phyloP scores from a whole-genome alignment of 257 asterid species.

The Gentiana dahurica region DNA sequence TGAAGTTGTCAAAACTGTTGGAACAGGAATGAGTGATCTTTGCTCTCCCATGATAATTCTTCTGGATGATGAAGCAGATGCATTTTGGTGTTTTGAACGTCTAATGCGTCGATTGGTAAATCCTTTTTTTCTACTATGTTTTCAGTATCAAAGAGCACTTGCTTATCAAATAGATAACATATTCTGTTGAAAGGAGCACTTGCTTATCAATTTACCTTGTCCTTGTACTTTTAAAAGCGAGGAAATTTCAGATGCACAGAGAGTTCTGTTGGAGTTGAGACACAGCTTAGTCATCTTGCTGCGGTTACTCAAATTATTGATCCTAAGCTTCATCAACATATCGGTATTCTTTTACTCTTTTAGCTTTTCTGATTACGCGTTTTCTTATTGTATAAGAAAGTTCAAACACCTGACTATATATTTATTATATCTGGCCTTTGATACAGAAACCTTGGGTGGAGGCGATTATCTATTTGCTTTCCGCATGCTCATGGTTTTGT shows the following conservation, averaged over 20 bases:
- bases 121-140: conserved; percentile 4
- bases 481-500: conserved; percentile 94
- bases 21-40: conserved; percentile 94
- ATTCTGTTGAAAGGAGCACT: not conserved
- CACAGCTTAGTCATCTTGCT: conserved; percentile 75
- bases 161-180: too few species aligned
- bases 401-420: not conserved
- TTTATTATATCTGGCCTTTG: conserved; percentile 11
- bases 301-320: conserved; percentile 78
- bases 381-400: not conserved
- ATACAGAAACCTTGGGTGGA: conserved; percentile 75
- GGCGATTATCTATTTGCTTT: conserved; percentile 91
- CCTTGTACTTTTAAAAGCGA: conserved; percentile 54
- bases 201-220: conserved; percentile 12
- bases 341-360: conserved; percentile 39
- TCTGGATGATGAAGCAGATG: conserved; percentile 86
- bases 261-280: conserved; percentile 80
- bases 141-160: not conserved
- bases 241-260: conserved; percentile 96
- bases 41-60: conserved; percentile 94
- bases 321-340: conserved; percentile 93
- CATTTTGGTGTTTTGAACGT: conserved; percentile 95
- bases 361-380: not conserved
- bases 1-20: conserved; percentile 14
- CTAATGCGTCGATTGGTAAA: conserved; percentile 81